These are phyloP conservation scores for Candida sanyaensis DNA, from an alignment of 1,139 yeast species.

Conservation along the genomic window DNA sequence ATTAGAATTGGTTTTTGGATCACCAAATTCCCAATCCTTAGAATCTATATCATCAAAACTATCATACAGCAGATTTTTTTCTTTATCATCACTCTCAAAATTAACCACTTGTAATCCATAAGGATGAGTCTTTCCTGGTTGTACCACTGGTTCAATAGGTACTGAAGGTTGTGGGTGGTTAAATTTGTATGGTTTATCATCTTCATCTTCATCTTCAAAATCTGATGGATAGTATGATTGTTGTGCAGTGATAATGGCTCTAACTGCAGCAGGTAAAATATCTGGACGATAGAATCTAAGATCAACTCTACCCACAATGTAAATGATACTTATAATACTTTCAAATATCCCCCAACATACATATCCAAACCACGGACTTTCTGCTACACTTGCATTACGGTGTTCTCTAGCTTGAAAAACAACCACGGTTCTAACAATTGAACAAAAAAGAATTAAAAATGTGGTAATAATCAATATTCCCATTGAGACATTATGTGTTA, in stretches of 20 bases:
- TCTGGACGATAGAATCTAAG: slow-evolving; percentile 50
- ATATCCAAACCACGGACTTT: slow-evolving; percentile 33
- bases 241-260: slow-evolving; percentile 44
- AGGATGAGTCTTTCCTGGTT: background rate
- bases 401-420: slow-evolving; percentile 29
- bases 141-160: background rate
- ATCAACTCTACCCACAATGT: slow-evolving; percentile 48
- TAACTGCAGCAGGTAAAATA: slow-evolving; percentile 37
- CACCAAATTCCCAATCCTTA: slow-evolving; percentile 13
- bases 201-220: slow-evolving; percentile 9
- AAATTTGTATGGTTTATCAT: slow-evolving; percentile 2
- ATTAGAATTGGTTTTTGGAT: slow-evolving; percentile 4
- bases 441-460: slow-evolving; percentile 31
- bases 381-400: slow-evolving; percentile 21
- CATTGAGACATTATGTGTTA: slow-evolving; percentile 39
- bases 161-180: background rate
- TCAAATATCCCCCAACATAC: slow-evolving; percentile 45
- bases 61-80: slow-evolving; percentile 9
- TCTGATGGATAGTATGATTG: slow-evolving; percentile 26
- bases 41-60: slow-evolving; percentile 16
- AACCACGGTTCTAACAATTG: slow-evolving; percentile 33
- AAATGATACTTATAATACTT: slow-evolving; percentile 34
- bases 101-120: background rate
- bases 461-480: slow-evolving; percentile 34
- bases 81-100: background rate